A percentile compares a stretch with the other conserved stretches of the same genome.
phyloP scores from a whole-genome alignment of 306 rosid species.

The Acacia crassicarpa region DNA sequence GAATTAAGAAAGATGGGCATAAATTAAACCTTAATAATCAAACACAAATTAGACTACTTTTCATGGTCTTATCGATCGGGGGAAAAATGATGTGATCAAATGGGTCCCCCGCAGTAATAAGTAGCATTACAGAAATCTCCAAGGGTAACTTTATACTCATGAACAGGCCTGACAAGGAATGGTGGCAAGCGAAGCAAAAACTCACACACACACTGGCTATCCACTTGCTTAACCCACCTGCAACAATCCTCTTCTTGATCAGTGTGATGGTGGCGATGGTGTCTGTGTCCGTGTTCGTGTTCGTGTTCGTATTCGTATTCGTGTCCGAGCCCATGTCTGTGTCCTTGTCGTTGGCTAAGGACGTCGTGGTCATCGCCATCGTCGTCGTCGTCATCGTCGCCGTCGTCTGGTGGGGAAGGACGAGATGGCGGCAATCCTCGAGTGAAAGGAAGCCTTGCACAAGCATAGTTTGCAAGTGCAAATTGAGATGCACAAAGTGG shows the following conservation, averaged over 20 bases:
- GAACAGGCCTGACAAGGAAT: slow-evolving; percentile 67
- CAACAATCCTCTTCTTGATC: slow-evolving; percentile 64
- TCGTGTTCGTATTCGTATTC: neutral
- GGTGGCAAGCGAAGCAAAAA: slow-evolving; percentile 37
- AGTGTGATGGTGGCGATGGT: slow-evolving; percentile 21
- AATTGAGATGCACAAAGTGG: slow-evolving; percentile 73
- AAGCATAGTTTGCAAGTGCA: slow-evolving; percentile 72
- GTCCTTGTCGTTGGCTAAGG: slow-evolving; percentile 12
- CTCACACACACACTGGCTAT: slow-evolving; percentile 74
- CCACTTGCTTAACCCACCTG: slow-evolving; percentile 67
- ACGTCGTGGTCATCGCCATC: neutral
- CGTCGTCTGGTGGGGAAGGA: neutral
- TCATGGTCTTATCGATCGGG: neutral
- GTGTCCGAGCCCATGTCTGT: slow-evolving; percentile 12
- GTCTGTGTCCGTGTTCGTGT: neutral
- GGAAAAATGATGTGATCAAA: slow-evolving; percentile 17
- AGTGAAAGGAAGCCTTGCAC: slow-evolving; percentile 47
- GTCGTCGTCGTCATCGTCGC: too few species aligned
- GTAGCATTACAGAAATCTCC: slow-evolving; percentile 55
- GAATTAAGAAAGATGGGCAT: slow-evolving; percentile 7
- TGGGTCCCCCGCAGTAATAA: slow-evolving; percentile 62
- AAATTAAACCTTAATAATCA: slow-evolving; percentile 19
- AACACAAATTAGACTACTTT: slow-evolving; percentile 21
- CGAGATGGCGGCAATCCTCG: slow-evolving; percentile 28
- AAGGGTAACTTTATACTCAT: slow-evolving; percentile 48